Evolutionary conservation across 495 filamentous ascomycete genomes (phyloP).

Genomic region (Cercophora sp.): DNA sequence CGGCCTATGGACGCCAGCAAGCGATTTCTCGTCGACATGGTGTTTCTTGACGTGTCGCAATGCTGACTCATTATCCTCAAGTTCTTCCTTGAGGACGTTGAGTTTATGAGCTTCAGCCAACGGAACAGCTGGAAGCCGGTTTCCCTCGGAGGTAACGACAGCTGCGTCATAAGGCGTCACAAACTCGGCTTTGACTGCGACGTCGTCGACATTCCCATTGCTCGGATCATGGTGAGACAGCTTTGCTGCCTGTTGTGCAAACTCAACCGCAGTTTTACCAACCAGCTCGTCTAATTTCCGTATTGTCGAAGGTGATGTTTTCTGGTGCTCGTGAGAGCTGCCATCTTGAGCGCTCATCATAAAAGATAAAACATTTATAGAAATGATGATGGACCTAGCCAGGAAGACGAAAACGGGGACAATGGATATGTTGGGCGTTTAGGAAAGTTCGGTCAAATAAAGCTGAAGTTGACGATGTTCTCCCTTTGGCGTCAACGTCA

Average conservation of each 20-base stretch:
- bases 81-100: constrained; percentile 56
- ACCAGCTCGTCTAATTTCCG: background rate
- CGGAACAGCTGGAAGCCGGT: constrained; percentile 61
- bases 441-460: too few relatives aligned
- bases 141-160: constrained; percentile 62
- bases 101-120: constrained; percentile 62
- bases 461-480: too few relatives aligned
- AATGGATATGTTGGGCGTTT: too few relatives aligned
- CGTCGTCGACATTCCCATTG: constrained; percentile 26
- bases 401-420: too few relatives aligned
- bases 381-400: too few relatives aligned
- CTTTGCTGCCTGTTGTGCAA: constrained; percentile 57
- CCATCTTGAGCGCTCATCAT: too few relatives aligned
- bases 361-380: too few relatives aligned
- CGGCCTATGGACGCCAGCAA: background rate
- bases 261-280: constrained; percentile 30
- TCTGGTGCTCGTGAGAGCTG: too few relatives aligned
- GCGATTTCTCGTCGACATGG: constrained; percentile 2
- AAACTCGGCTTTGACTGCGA: constrained; percentile 62
- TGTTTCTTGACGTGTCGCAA: constrained; percentile 20
- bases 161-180: constrained; percentile 67
- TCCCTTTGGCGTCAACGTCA: too few relatives aligned
- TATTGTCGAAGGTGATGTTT: too few relatives aligned
- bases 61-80: constrained; percentile 27
- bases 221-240: constrained; percentile 44